These are phyloP conservation scores for Eruca vesicaria DNA, from an alignment of 441 rosid genomes.

Conservation along the genomic window DNA sequence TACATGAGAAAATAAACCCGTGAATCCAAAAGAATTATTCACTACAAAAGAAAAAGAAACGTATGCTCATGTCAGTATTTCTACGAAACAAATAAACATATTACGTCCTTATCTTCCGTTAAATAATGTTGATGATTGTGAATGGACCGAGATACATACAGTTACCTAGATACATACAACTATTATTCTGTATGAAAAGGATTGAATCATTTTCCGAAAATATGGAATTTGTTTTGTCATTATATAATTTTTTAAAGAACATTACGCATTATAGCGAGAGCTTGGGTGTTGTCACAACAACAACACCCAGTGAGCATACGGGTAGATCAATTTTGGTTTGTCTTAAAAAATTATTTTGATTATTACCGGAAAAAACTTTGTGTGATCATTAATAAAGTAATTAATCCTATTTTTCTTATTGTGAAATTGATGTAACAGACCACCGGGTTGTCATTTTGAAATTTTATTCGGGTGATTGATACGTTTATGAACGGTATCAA, in stretches of 20 bases:
- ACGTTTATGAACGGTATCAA: neutral
- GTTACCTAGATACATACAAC: neutral
- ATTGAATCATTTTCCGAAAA: neutral
- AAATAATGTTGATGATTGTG: neutral
- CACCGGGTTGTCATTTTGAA: neutral
- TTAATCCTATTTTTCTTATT: neutral
- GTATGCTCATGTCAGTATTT: slow-evolving; percentile 17
- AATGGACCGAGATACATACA: neutral
- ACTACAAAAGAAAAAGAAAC: neutral
- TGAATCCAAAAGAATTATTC: neutral
- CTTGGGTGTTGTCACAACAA: neutral
- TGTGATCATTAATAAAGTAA: neutral
- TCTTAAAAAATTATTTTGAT: neutral
- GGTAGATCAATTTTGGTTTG: neutral
- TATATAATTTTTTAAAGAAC: neutral
- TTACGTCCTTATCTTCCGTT: neutral
- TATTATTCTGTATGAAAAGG: slow-evolving; percentile 14
- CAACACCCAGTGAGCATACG: neutral
- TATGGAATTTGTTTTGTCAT: neutral
- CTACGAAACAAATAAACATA: slow-evolving; percentile 21
- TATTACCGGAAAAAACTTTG: neutral
- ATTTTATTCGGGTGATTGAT: neutral
- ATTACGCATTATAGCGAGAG: neutral
- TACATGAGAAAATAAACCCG: neutral
- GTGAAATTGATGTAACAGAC: neutral